Conservation (phyloP, 2,329 filamentous ascomycete species). For the Ramularia endophylla region DNA sequence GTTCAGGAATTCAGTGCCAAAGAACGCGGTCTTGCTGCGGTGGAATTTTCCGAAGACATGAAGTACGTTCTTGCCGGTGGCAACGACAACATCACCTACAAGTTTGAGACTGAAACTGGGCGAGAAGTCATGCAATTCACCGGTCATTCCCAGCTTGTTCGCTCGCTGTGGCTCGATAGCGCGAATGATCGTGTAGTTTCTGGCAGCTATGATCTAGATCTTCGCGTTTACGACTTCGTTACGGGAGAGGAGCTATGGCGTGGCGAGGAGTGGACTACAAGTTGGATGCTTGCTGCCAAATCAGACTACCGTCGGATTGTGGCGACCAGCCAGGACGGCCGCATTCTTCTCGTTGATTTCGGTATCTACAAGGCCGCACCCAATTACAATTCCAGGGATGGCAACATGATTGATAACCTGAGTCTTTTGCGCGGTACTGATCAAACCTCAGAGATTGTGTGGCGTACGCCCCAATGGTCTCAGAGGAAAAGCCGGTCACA, state of each 20-base stretch:
- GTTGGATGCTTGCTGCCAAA: constrained; percentile 95
- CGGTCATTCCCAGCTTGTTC: constrained; percentile 80
- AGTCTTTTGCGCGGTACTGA: constrained; percentile 39
- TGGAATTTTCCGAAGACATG: constrained; percentile 95
- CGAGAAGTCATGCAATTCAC: constrained; percentile 73
- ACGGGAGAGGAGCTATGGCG: constrained; percentile 72
- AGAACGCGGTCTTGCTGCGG: constrained; percentile 89
- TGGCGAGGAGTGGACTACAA: constrained; percentile 91
- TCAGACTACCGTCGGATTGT: constrained; percentile 93
- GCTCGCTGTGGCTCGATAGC: constrained; percentile 84
- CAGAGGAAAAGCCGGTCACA: too few relatives aligned
- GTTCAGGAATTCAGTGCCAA: constrained; percentile 87
- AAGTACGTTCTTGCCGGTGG: constrained; percentile 88
- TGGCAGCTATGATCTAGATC: constrained; percentile 90
- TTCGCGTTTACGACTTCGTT: constrained; percentile 88
- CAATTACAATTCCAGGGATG: constrained; percentile 33
- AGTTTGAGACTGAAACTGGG: constrained; percentile 91
- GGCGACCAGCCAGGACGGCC: constrained; percentile 87
- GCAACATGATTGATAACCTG: constrained; percentile 42
- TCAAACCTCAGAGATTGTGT: constrained; percentile 19
- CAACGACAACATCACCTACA: constrained; percentile 91
- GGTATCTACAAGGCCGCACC: constrained; percentile 39
- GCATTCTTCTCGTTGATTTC: constrained; percentile 92
- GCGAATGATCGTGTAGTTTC: constrained; percentile 81
- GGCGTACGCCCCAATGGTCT: background rate